Evolutionary conservation across 805 yeast genomes (phyloP), one percentile per base, ranked within the genome.

Genomic region (Candida schatavii): DNA sequence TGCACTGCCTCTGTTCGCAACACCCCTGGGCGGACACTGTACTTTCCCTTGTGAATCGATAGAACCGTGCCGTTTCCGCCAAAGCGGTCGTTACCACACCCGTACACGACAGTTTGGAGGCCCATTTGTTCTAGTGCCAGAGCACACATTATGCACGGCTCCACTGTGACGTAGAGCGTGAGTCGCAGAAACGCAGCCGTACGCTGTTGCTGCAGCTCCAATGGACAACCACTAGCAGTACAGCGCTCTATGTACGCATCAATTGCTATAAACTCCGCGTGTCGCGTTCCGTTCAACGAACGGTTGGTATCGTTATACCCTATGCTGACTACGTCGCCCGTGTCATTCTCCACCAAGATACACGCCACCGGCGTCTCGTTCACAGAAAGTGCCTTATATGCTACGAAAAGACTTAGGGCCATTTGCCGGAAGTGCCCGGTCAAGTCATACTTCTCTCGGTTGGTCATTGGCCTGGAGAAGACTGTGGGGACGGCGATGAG

Each of bases 111-210:
- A 31, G 70, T 68, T 23, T 78, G 63, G 9, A 93, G 79, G 1
- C 85, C 83, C 35, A 90, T 59, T 52, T 93, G 99, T 44, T 90
- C 74, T 31, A 93, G 64, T 2, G 96, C 89, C 31, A 93, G 81
- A 0, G 97, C 98, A 67, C 99, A 93, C 99, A 93, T 93, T 5
- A 93, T 85, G 58, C 99, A 93, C 0, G 99, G 99, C 62, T 93
- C 99, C 0, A 93, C 97, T 0, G 98, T 89, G 20, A 93, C 99
- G 60, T 89, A 91, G 5, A 93, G 70, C 23, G 79, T 81, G 3
- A 86, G 70, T 20, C 81, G 22, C 27, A 23, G 27, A 11, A 23
- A 23, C 35, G 5, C 20, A 15, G 35, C 35, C 21, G 13, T 11
- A 10, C 17, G 27, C 15, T n/a, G 10, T 29, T 17, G 7, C 17